A percentile compares a stretch with the other conserved stretches of the same genome.
Conservation (phyloP, 1,284 basidiomycete species). For the Tilletiopsis washingtonensis region DNA sequence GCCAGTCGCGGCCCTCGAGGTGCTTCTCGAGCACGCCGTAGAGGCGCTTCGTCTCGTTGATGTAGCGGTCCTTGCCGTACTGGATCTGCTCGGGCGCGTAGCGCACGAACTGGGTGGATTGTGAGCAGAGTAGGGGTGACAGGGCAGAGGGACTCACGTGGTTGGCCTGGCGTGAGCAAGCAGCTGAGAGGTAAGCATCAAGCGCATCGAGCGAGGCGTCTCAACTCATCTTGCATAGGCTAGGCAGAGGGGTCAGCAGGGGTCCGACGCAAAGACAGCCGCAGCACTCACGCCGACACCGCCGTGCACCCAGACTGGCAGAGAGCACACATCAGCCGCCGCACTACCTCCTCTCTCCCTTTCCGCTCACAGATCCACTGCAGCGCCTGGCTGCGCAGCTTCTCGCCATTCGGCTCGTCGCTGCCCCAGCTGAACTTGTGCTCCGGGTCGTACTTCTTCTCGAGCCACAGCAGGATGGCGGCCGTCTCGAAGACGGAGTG, state of each 20-base stretch:
- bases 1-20: conserved; percentile 26
- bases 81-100: conserved; percentile 20
- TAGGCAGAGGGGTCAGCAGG: too few relatives aligned
- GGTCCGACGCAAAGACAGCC: too few relatives aligned
- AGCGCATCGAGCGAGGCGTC: too few relatives aligned
- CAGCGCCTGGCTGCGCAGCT: conserved; percentile 19
- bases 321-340: too few relatives aligned
- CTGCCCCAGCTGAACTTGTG: conserved; percentile 25
- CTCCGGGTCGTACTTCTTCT: conserved; percentile 31
- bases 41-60: conserved; percentile 21
- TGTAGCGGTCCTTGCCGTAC: conserved; percentile 12
- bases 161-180: too few relatives aligned
- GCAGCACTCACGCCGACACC: too few relatives aligned
- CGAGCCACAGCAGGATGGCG: conserved; percentile 36
- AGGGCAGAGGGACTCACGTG: too few relatives aligned
- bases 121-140: too few relatives aligned
- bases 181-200: too few relatives aligned
- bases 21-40: conserved; percentile 23
- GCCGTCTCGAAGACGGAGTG: conserved; percentile 18
- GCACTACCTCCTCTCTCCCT: too few relatives aligned
- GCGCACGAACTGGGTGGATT: conserved; percentile 26
- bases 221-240: conserved; percentile 40
- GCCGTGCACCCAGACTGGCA: conserved; percentile 9
- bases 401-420: conserved; percentile 20
- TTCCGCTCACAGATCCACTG: conserved; percentile 16